A percentile compares a stretch with the other conserved stretches of the same genome.
phyloP scores from a whole-genome alignment of 202 grass and related monocot species.

The Elaeis oleifera region DNA sequence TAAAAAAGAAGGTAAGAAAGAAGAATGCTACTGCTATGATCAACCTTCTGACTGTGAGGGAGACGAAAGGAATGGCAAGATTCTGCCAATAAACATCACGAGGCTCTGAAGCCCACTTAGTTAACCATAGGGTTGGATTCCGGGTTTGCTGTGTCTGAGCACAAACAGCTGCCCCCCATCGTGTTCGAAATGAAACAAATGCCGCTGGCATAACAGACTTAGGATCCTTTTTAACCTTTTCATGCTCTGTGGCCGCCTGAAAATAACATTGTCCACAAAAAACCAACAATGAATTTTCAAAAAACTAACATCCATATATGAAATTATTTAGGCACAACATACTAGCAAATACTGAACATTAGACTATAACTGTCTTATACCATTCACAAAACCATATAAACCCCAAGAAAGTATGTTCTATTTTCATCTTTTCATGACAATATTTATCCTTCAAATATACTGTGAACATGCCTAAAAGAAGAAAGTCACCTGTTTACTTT shows the following conservation, averaged over 20 bases:
- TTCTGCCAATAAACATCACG: constrained; percentile 22
- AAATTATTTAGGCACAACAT: too few species aligned
- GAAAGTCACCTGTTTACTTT: too few species aligned
- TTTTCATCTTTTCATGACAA: too few species aligned
- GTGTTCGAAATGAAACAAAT: constrained; percentile 21
- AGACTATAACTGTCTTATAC: too few species aligned
- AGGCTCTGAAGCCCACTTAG: constrained; percentile 16
- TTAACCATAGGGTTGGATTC: constrained; percentile 13
- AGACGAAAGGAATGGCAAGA: constrained; percentile 18
- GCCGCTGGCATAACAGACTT: constrained; percentile 4
- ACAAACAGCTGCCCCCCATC: constrained; percentile 24
- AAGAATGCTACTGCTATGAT: constrained; percentile 11
- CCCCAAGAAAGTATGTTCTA: too few species aligned
- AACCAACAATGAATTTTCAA: not conserved
- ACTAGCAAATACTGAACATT: too few species aligned
- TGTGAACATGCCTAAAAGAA: too few species aligned
- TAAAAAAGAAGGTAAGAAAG: constrained; percentile 17
- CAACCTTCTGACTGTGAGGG: constrained; percentile 6
- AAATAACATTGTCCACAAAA: constrained; percentile 5
- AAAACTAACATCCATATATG: not conserved
- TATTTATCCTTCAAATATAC: too few species aligned
- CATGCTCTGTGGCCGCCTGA: constrained; percentile 1
- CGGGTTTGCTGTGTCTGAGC: constrained; percentile 20
- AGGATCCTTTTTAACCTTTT: constrained; percentile 1
- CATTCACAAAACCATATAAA: too few species aligned